Evolutionary conservation across 163 green algal genomes (phyloP), one percentile per base, ranked within the genome.

Genomic region (Chlamydomonas reinhardtii): DNA sequence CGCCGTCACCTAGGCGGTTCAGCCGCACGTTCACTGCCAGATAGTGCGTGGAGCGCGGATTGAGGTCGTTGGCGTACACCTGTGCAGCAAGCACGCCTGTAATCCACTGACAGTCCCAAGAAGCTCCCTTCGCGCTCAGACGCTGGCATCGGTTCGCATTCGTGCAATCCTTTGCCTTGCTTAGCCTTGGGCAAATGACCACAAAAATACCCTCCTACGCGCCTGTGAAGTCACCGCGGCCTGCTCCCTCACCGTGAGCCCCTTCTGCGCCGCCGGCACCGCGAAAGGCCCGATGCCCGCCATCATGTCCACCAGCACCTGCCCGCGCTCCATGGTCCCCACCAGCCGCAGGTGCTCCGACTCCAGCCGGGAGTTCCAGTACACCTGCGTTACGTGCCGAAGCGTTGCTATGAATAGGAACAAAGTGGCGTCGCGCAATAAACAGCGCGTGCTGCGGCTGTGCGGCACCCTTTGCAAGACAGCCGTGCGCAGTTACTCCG

Each of bases 291-390:
- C 98, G 19, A 99, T 97, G 75, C 98, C 98, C 24, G 95, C 94
- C 96, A 99, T 99, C 76, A 98, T 94, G 89, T 99, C 98, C 17
- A 95, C 86, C n/a, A 99, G 89, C 14, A 96, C 66, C 79, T 78
- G 29, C 11, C 61, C 76, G 3, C 14, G n/a, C 31, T 43, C 27
- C 64, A 85, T 64, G 12, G 29, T 76, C 24, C 89, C 74, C n/a
- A 98, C 94, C 83, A 98, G 92, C 17, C 98, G 93, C 65, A 92
- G 87, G 94, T 99, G 98, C 92, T 99, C 98, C 35, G 86, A 73
- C 92, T 99, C 98, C 64, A 99, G 93, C 0, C 98, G 89, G 0
- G 96, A 99, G 94, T 99, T 99, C 98, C 98, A 99, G 90, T 99
- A 99, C 74, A 99, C 97, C 91, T 97, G 85, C 14, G 59, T 24